Evolutionary conservation across 2,329 filamentous ascomycete species (phyloP).

Genomic region (Colletotrichum neosansevieriae): DNA sequence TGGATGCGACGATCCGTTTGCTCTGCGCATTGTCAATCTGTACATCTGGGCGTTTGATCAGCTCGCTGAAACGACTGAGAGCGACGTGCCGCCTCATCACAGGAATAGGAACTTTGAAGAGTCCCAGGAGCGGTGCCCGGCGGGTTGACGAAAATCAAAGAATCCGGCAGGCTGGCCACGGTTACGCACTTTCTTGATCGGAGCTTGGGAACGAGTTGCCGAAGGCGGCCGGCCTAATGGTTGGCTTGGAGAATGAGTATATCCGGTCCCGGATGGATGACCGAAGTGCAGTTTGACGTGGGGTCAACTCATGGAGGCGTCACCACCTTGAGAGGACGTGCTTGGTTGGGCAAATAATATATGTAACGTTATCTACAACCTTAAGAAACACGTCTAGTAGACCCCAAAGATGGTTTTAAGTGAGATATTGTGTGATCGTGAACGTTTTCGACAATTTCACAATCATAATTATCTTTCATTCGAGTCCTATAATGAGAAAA

Average conservation of each 20-base stretch:
- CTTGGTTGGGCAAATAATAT: too few species aligned
- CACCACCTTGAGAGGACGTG: too few species aligned
- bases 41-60: constrained; percentile 8
- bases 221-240: neutral
- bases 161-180: neutral
- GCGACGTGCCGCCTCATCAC: neutral
- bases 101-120: neutral
- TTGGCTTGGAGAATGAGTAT: neutral
- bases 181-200: neutral
- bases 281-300: too few species aligned
- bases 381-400: too few species aligned
- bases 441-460: too few species aligned
- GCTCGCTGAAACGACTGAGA: accelerated
- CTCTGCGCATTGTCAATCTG: neutral
- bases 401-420: too few species aligned
- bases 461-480: too few species aligned
- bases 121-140: neutral
- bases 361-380: too few species aligned
- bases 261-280: neutral
- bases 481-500: too few species aligned
- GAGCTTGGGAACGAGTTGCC: neutral
- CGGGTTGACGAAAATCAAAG: neutral
- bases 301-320: too few species aligned
- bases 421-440: too few species aligned
- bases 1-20: neutral